Base-by-base conservation (phyloP, 1,139 yeast species). In the Spathaspora sp. region DNA sequence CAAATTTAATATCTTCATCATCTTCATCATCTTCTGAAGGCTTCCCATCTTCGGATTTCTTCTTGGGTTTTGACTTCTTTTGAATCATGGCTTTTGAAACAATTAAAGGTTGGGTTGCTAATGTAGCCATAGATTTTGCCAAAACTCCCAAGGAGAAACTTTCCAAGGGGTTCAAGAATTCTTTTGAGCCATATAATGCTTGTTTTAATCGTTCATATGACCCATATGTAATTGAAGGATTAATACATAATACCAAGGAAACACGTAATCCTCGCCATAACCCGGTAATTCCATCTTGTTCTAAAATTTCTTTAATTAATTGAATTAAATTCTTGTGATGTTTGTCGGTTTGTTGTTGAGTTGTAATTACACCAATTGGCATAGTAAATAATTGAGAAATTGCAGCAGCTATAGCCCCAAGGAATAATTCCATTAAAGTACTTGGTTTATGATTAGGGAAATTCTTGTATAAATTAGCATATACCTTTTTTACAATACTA, bases 141-240 rank as follows among this genome's bases (percentile, higher is more conserved):
- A 86, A 55, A 15, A 90, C 89, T 7, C 96, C 96, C 26, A 89
- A 70, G 29, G 82, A 55, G 65, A 88, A 88, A 57, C 86, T 81
- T 63, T 87, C 87, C 48, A 76, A 69, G 5, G 95, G 88, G 10
- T 79, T 72, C 55, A 89, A 72, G 55, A 66, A 66, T 46, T 69
- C 60, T 60, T 76, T 74, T 48, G 54, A 58, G 16, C 74, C 75
- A 60, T 74, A 86, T 41, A 86, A 56, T 4, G 80, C 56, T 46
- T 73, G 74, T 61, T 80, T 84, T 56, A 89, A 73, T 53, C 89
- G 77, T 63, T 87, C 93, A 63, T 82, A 86, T 2, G 90, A 77
- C 5, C 96, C 95, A 63, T 88, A 89, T 5, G 96, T 89, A 60
- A 89, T 89, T 38, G 95, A 84, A 4, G 96, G 96, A 67, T 89